Evolutionary conservation across 495 filamentous ascomycete genomes (phyloP).

Genomic region (Neurospora sp.): DNA sequence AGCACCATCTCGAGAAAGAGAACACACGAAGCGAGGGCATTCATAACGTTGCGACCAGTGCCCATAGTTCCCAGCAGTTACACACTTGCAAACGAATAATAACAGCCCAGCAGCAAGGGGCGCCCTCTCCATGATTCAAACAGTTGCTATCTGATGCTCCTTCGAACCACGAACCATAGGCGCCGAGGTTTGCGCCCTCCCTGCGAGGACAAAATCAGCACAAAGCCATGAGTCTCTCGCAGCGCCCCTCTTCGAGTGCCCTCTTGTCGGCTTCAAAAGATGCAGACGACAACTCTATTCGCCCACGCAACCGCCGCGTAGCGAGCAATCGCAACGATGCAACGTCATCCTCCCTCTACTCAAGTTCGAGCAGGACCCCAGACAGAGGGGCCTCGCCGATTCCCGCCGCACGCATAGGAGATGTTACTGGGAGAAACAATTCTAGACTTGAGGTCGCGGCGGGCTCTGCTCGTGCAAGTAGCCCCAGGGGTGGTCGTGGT

Average conservation of each 20-base stretch:
- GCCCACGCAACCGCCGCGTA: slow-evolving; percentile 24
- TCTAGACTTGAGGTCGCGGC: slow-evolving; percentile 20
- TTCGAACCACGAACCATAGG: slow-evolving; percentile 8
- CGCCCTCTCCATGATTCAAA: background rate
- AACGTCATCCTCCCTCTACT: slow-evolving; percentile 9
- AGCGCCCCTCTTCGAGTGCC: slow-evolving; percentile 16
- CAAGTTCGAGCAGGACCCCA: slow-evolving; percentile 17
- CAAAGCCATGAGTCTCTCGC: slow-evolving; percentile 22
- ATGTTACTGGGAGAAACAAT: slow-evolving; percentile 24
- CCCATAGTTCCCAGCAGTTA: background rate
- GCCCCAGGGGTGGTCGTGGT: slow-evolving; percentile 22
- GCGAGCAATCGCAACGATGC: slow-evolving; percentile 4
- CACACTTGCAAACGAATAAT: background rate
- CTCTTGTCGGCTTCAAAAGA: slow-evolving; percentile 13
- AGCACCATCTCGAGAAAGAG: background rate
- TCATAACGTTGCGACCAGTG: background rate
- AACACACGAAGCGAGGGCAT: background rate
- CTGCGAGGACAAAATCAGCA: slow-evolving; percentile 15
- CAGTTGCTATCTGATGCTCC: slow-evolving; percentile 22
- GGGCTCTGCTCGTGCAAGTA: slow-evolving; percentile 21
- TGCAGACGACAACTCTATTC: slow-evolving; percentile 13
- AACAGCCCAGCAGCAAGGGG: background rate
- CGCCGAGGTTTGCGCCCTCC: slow-evolving; percentile 18
- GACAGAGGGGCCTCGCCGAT: slow-evolving; percentile 32
- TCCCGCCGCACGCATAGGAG: slow-evolving; percentile 29